phyloP scores from a whole-genome alignment of 2,329 filamentous ascomycete genomes.

The Aspergillus niger region DNA sequence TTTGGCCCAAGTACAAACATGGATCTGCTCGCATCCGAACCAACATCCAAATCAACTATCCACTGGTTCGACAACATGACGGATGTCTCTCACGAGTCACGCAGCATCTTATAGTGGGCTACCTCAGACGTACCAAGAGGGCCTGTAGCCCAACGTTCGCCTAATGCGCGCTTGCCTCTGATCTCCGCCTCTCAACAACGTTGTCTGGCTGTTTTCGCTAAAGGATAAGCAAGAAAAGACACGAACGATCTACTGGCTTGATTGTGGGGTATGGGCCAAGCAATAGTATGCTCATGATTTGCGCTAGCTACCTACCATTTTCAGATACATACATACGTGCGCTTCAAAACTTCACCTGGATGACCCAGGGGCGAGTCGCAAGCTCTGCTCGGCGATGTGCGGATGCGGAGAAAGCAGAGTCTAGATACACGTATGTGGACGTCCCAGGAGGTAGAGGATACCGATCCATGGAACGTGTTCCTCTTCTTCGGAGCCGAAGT shows the following conservation, averaged over 20 bases:
- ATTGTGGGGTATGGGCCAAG: constrained; percentile 1
- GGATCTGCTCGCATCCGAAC: constrained; percentile 10
- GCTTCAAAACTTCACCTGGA: neutral
- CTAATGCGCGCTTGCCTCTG: neutral
- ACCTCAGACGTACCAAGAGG: neutral
- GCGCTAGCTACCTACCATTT: neutral
- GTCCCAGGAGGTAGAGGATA: neutral
- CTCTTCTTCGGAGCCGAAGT: neutral
- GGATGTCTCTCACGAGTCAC: neutral
- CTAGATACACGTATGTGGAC: neutral
- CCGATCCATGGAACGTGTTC: neutral
- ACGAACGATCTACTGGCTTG: constrained; percentile 6
- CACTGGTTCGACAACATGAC: constrained; percentile 3
- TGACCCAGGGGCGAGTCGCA: neutral
- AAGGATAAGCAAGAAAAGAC: neutral
- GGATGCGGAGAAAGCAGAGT: neutral
- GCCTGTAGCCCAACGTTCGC: neutral
- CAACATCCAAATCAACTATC: constrained; percentile 1
- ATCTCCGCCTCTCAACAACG: neutral
- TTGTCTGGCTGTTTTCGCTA: neutral
- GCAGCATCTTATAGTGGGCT: neutral
- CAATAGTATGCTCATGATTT: neutral
- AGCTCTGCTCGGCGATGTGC: neutral
- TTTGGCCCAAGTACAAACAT: constrained; percentile 2
- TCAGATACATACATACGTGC: neutral